Evolutionary conservation across 1,139 yeast species (phyloP).

Genomic region (Blastobotrys persicus): DNA sequence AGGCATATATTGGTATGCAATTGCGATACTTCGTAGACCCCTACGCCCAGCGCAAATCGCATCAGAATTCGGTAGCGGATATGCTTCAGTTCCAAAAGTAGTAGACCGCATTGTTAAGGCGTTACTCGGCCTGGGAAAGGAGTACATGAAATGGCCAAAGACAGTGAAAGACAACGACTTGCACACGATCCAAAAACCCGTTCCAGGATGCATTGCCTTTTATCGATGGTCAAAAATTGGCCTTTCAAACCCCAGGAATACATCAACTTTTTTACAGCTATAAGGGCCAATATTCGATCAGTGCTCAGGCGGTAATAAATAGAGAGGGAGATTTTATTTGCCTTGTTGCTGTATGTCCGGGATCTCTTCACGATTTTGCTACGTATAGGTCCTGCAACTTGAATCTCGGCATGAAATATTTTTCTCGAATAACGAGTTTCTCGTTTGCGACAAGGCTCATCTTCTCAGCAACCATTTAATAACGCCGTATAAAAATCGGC

Average conservation of each 20-base stretch:
- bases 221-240: too few species aligned
- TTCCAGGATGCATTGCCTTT: neutral
- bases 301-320: neutral
- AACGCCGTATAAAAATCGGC: neutral
- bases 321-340: neutral
- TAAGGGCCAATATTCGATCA: neutral
- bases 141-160: neutral
- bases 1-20: neutral
- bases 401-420: neutral
- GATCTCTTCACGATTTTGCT: neutral
- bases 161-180: too few species aligned
- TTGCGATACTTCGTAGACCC: neutral
- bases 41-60: neutral
- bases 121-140: neutral
- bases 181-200: too few species aligned
- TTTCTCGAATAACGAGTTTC: neutral
- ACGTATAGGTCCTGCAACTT: neutral
- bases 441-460: neutral
- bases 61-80: neutral
- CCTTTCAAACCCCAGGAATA: neutral
- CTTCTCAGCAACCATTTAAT: neutral
- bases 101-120: neutral
- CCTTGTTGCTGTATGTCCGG: neutral
- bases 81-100: neutral
- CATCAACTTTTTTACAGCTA: neutral